These are phyloP conservation scores for Oryza glaberrima DNA, from an alignment of 176 grass and related monocot species.

Conservation along the genomic window DNA sequence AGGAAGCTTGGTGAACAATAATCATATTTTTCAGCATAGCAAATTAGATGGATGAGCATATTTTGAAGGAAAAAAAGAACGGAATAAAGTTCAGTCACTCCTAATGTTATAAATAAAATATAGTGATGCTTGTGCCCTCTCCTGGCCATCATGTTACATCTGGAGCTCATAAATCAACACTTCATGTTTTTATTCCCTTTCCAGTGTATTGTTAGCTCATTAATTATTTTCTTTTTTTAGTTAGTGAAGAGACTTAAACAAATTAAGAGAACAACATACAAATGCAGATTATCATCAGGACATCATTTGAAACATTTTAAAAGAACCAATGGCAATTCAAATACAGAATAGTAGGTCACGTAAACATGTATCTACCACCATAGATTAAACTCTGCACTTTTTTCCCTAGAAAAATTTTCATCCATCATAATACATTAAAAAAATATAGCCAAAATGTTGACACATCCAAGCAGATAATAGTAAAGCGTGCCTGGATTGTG, in stretches of 20 bases:
- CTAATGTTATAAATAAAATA: background rate
- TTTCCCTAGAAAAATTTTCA: background rate
- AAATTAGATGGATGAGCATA: background rate
- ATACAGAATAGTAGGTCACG: background rate
- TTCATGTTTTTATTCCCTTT: constrained; percentile 16
- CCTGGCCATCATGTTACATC: constrained; percentile 10
- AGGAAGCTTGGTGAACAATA: constrained; percentile 32
- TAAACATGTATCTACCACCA: background rate
- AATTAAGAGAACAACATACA: constrained; percentile 6
- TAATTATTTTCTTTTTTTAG: constrained; percentile 32
- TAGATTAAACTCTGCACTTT: background rate
- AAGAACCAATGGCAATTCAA: background rate
- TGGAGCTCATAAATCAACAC: background rate
- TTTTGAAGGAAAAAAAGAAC: background rate
- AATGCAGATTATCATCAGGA: constrained; percentile 6
- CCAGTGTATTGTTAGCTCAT: background rate
- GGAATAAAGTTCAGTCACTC: background rate
- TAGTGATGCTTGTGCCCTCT: background rate
- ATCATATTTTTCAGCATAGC: constrained; percentile 31
- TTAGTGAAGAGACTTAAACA: background rate
- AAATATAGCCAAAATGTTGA: constrained; percentile 8
- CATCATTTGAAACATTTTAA: constrained; percentile 24
- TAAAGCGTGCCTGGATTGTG: background rate
- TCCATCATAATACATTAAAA: background rate
- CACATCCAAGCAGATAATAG: background rate